A percentile compares a stretch with the other conserved stretches of the same genome.
Conservation (phyloP, 192 early-diverging fungal species). For the Linnemannia zychae region DNA sequence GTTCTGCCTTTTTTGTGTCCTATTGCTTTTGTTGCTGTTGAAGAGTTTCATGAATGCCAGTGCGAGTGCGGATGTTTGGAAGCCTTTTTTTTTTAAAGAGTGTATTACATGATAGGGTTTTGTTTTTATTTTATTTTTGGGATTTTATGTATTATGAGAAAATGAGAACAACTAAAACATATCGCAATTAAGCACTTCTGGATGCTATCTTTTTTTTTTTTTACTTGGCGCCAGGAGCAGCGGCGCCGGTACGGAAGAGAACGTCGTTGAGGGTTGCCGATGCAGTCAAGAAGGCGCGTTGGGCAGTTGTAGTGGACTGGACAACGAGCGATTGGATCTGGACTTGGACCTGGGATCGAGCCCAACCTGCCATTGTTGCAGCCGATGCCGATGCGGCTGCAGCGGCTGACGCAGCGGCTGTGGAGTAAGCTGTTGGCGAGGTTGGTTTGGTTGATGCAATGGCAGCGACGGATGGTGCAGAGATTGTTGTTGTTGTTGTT, state of each 20-base stretch:
- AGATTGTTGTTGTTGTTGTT: neutral
- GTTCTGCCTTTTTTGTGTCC: neutral
- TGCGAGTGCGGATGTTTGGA: too few species aligned
- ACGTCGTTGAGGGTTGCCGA: constrained; percentile 44
- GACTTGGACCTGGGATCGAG: constrained; percentile 36
- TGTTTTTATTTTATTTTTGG: too few species aligned
- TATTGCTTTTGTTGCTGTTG: too few species aligned
- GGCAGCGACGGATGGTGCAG: neutral
- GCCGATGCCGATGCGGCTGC: constrained; percentile 6
- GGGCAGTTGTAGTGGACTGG: constrained; percentile 37
- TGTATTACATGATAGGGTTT: too few species aligned
- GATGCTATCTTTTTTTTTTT: neutral
- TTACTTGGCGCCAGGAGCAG: neutral
- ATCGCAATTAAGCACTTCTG: too few species aligned
- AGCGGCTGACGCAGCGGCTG: neutral
- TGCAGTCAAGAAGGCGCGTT: constrained; percentile 33
- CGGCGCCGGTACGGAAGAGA: constrained; percentile 26
- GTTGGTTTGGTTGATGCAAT: neutral
- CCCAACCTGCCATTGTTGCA: constrained; percentile 20
- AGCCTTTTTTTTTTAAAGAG: too few species aligned
- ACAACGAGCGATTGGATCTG: constrained; percentile 38
- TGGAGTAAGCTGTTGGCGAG: neutral
- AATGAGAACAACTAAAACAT: too few species aligned
- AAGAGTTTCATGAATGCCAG: too few species aligned
- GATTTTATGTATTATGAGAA: neutral